A percentile compares a stretch with the other conserved stretches of the same genome.
Conservation (phyloP, 2,329 filamentous ascomycete genomes). For the Ophiocordyceps polyrhachis-furcata region DNA sequence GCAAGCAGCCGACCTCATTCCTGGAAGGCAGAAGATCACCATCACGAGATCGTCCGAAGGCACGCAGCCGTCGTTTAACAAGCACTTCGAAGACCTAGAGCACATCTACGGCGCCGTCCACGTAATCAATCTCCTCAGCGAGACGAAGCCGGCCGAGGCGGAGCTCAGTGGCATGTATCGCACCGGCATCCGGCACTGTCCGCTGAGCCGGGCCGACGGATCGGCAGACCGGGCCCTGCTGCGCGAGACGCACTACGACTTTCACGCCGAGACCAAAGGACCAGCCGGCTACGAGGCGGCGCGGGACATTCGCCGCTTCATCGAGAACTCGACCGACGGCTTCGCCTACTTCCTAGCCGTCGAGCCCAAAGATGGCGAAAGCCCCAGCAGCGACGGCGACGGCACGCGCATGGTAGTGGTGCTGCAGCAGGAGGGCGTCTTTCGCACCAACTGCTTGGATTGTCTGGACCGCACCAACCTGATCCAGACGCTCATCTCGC, state of each 20-base stretch:
- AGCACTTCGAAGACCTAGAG: slow-evolving; percentile 79
- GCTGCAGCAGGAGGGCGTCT: slow-evolving; percentile 85
- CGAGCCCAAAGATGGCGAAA: slow-evolving; percentile 39
- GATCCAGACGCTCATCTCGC: slow-evolving; percentile 87
- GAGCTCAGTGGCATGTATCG: slow-evolving; percentile 69
- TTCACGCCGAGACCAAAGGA: slow-evolving; percentile 82
- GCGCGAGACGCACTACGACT: slow-evolving; percentile 78
- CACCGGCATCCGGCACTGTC: slow-evolving; percentile 55
- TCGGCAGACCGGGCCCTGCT: slow-evolving; percentile 54
- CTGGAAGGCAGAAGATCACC: slow-evolving; percentile 85
- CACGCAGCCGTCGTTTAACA: slow-evolving; percentile 86
- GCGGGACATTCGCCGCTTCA: slow-evolving; percentile 60
- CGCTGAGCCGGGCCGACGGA: slow-evolving; percentile 44
- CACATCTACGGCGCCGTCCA: slow-evolving; percentile 78
- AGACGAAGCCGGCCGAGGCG: slow-evolving; percentile 67
- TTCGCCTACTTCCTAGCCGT: slow-evolving; percentile 89
- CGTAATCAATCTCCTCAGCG: slow-evolving; percentile 85
- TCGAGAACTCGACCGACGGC: slow-evolving; percentile 60
- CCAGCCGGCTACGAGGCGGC: slow-evolving; percentile 80
- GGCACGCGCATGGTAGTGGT: slow-evolving; percentile 42
- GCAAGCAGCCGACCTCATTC: slow-evolving; percentile 69
- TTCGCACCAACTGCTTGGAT: slow-evolving; percentile 89
- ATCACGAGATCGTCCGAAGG: slow-evolving; percentile 79
- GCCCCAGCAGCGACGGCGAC: slow-evolving; percentile 8
- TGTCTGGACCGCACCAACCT: slow-evolving; percentile 92